Evolutionary conservation across 768 basidiomycete genomes (phyloP), one percentile per base, ranked within the genome.

Genomic region (Leccinum imitatum): DNA sequence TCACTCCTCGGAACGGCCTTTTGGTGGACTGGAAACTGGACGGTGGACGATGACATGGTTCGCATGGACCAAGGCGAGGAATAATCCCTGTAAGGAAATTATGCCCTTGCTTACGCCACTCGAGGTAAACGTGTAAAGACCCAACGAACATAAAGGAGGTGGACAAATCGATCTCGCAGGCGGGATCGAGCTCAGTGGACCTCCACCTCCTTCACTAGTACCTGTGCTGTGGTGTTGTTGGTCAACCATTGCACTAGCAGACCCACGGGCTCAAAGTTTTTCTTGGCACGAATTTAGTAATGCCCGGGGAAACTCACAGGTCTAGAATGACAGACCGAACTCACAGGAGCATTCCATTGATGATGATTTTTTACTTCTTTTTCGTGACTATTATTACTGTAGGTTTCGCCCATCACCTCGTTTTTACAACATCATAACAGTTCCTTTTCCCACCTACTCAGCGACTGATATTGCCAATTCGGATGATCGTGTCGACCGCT

Each of bases 141-240:
- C 64, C 87, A 59, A 60, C 67, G 56, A 60, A 55, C 11, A 68
- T 87, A 65, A 65, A 60, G 58, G 56, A 52, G 21, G 76, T 83
- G 55, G 87, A 83, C 54, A 87, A 90, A 89, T 90, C 86, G 80
- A 78, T 15, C 79, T 87, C 17, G 78, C 87, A n/a, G 87, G 87
- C 6, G 87, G 87, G 7, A 87, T 80, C 70, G 87, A 86, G 71
- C 72, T 84, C 50, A 79, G 62, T 75, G 19, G 15, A n/a, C n/a
- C 51, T 56, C 14, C 56, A 64, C 58, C n/a, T 67, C 27, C 56
- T 7, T 47, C 15, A 44, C 57, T 62, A 47, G 50, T 31, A 46
- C 53, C 50, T 39, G 51, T 35, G 44, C 48, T 63, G 55, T 41
- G 35, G 14, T 50, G 25, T 41, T 17, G 15, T 56, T 46, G 41